These are phyloP conservation scores for Taiozyma sp. DNA, from an alignment of 1,139 yeast genomes.

Conservation along the genomic window DNA sequence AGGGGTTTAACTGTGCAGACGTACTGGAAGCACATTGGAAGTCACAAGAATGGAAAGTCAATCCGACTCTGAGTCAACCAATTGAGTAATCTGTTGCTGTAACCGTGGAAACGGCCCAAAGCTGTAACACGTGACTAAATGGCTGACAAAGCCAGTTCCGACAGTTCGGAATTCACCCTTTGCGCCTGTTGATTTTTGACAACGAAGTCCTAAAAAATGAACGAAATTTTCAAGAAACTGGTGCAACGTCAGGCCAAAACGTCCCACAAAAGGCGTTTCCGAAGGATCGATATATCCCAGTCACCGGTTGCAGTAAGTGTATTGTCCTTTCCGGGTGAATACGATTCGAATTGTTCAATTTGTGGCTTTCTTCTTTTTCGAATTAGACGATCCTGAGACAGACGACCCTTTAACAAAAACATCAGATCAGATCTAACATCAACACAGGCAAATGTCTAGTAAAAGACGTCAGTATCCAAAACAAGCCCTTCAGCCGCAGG, in stretches of 20 bases:
- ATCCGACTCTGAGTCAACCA: too few relatives aligned
- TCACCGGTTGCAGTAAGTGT: background rate
- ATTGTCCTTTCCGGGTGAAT: background rate
- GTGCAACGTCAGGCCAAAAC: background rate
- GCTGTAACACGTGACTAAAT: background rate
- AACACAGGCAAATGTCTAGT: slow-evolving; percentile 26
- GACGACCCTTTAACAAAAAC: background rate
- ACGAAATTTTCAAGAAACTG: background rate
- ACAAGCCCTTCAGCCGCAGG: slow-evolving; percentile 24
- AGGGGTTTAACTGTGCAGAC: too few relatives aligned
- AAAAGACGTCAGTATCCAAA: slow-evolving; percentile 35
- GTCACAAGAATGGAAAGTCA: too few relatives aligned
- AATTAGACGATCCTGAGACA: background rate
- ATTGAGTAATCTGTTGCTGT: too few relatives aligned
- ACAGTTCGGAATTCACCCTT: background rate
- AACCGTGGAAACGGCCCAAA: too few relatives aligned
- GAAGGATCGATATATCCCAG: background rate
- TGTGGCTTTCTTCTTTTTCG: background rate
- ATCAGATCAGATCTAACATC: background rate
- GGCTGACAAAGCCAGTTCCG: background rate
- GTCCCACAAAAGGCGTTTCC: background rate
- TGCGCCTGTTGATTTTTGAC: background rate
- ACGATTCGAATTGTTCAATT: background rate
- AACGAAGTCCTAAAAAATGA: background rate
- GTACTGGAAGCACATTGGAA: too few relatives aligned